Conservation (phyloP, 2,329 filamentous ascomycete genomes). For the Aspergillus pseudonomiae region DNA sequence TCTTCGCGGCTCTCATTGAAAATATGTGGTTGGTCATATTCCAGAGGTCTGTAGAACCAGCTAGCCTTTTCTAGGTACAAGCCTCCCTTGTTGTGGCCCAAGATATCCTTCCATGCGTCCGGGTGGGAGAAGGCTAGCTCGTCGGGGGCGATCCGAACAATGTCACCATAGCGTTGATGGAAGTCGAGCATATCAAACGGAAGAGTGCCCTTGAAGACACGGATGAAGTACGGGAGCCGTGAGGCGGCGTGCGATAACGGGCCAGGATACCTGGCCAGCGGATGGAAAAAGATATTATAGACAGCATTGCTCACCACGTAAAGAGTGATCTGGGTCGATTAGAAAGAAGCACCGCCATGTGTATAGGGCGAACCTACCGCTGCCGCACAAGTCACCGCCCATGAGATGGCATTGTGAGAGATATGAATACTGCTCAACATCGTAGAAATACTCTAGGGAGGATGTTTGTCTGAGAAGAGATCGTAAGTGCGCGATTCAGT, state of each 20-base stretch:
- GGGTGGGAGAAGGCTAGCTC: constrained; percentile 28
- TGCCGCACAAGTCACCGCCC: background rate
- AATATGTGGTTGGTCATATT: background rate
- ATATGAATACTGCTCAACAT: background rate
- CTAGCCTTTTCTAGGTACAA: background rate
- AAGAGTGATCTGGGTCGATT: background rate
- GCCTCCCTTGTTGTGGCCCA: constrained; percentile 19
- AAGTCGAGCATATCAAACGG: constrained; percentile 25
- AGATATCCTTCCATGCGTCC: constrained; percentile 34
- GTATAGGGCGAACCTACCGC: background rate
- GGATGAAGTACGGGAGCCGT: constrained; percentile 69
- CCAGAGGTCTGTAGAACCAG: constrained; percentile 1
- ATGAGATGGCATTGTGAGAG: background rate
- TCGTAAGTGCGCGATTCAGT: background rate
- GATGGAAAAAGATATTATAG: constrained; percentile 30
- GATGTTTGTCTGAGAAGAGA: background rate
- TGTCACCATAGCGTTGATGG: constrained; percentile 31
- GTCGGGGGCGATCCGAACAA: constrained; percentile 33
- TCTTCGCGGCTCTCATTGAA: constrained; percentile 6
- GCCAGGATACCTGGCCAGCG: constrained; percentile 28
- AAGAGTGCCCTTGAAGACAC: constrained; percentile 49
- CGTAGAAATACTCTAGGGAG: background rate
- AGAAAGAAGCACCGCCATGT: background rate
- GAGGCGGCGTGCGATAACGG: constrained; percentile 13
- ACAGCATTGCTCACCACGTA: constrained; percentile 16